These are phyloP conservation scores for Tothia fuscella DNA, from an alignment of 2,329 filamentous ascomycete species.

Conservation along the genomic window DNA sequence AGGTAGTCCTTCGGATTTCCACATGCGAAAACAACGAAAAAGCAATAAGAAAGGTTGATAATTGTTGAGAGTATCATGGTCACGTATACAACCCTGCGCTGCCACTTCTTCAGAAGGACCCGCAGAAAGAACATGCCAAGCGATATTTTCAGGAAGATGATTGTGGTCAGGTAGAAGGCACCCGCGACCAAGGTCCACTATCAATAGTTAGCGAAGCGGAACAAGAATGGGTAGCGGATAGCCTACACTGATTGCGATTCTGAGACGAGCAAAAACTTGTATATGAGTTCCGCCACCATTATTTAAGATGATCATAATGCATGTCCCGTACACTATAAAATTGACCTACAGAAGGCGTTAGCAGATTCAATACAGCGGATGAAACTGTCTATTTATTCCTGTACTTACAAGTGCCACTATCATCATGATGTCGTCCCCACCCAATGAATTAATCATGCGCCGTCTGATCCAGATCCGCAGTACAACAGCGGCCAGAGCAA, in stretches of 20 bases:
- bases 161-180: conserved; percentile 27
- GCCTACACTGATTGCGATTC: conserved; percentile 4
- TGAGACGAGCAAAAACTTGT: not conserved
- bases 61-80: conserved; percentile 21
- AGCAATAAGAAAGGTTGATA: conserved; percentile 20
- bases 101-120: conserved; percentile 29
- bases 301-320: conserved; percentile 9
- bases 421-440: conserved; percentile 11
- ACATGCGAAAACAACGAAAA: conserved; percentile 21
- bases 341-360: conserved; percentile 3
- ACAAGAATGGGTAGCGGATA: not conserved
- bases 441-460: conserved; percentile 9
- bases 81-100: conserved; percentile 19
- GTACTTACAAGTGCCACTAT: conserved; percentile 9
- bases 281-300: conserved; percentile 10
- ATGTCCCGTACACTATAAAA: conserved; percentile 5
- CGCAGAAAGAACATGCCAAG: conserved; percentile 34
- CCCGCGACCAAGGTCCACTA: conserved; percentile 21
- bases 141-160: conserved; percentile 33
- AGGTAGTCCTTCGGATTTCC: conserved; percentile 16
- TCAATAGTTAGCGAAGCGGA: not conserved
- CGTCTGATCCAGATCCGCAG: conserved; percentile 9
- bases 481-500: conserved; percentile 6
- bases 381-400: not conserved
- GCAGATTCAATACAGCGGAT: not conserved